Conservation (phyloP, 768 basidiomycete genomes). For the Ramaria rubella region DNA sequence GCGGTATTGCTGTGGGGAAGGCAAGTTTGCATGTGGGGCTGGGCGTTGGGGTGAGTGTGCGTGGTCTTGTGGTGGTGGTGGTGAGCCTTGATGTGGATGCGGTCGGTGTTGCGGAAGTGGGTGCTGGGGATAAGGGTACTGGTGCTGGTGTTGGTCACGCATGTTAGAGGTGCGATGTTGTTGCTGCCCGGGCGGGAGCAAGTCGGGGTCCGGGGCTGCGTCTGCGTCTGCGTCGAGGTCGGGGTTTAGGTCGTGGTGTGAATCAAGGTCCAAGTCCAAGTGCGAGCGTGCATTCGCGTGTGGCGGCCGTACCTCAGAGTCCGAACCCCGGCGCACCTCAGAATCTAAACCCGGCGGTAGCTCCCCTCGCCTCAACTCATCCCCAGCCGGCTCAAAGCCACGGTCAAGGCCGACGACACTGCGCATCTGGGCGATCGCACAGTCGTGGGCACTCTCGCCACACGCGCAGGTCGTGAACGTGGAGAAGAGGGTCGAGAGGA, state of each 20-base stretch:
- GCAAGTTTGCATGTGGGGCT: constrained; percentile 1
- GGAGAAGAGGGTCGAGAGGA: constrained; percentile 40
- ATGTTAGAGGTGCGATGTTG: background rate
- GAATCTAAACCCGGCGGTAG: no score
- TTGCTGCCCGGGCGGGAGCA: background rate
- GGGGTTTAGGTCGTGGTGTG: no score
- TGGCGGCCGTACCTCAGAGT: no score
- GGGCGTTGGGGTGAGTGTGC: constrained; percentile 18
- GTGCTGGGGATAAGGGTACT: background rate
- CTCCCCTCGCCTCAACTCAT: no score
- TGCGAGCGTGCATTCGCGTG: background rate
- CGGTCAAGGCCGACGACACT: constrained; percentile 46
- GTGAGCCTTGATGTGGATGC: background rate
- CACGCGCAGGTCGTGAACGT: constrained; percentile 75
- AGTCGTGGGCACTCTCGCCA: constrained; percentile 39
- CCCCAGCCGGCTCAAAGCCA: no score
- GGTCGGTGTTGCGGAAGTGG: background rate
- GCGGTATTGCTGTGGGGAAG: constrained; percentile 18
- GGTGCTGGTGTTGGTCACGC: background rate
- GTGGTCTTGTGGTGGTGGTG: background rate
- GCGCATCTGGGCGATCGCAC: constrained; percentile 41
- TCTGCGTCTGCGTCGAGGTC: no score
- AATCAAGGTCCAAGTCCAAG: no score
- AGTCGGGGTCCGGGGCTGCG: background rate
- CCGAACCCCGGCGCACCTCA: no score